Evolutionary conservation across 345 rosid genomes (phyloP).

Genomic region (Raphanus raphanistrum): DNA sequence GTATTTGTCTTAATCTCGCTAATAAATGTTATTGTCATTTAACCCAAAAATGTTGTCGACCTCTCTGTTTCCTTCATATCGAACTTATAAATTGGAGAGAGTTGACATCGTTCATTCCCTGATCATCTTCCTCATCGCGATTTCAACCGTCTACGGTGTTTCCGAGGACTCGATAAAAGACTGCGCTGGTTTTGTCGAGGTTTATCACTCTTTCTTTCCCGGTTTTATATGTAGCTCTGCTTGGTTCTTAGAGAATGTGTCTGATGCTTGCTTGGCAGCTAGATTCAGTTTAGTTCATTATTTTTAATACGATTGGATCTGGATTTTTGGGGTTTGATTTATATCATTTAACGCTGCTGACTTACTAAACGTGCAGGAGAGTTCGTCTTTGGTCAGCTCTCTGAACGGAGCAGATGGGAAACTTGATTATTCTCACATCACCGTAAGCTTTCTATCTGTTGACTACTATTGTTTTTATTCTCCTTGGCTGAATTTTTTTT

Average conservation of each 20-base stretch:
- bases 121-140: constrained; percentile 42
- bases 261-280: constrained; percentile 11
- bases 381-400: constrained; percentile 72
- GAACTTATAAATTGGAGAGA: too few species aligned
- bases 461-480: not conserved
- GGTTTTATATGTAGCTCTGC: not conserved
- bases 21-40: too few species aligned
- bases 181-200: constrained; percentile 55
- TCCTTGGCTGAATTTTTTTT: not conserved
- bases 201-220: not conserved
- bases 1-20: too few species aligned
- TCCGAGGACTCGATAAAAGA: constrained; percentile 78
- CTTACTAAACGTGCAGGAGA: constrained; percentile 55
- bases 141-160: constrained; percentile 44
- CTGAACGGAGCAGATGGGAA: constrained; percentile 67
- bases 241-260: not conserved
- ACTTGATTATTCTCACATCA: constrained; percentile 78
- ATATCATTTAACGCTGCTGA: not conserved
- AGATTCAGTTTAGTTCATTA: constrained; percentile 20
- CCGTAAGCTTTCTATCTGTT: constrained; percentile 44
- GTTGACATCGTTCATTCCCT: constrained; percentile 20
- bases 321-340: not conserved
- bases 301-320: constrained; percentile 36
- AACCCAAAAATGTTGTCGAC: too few species aligned
- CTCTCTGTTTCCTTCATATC: too few species aligned